Conservation (phyloP, 192 early-diverging fungal species). For the Umbelopsis vinacea region DNA sequence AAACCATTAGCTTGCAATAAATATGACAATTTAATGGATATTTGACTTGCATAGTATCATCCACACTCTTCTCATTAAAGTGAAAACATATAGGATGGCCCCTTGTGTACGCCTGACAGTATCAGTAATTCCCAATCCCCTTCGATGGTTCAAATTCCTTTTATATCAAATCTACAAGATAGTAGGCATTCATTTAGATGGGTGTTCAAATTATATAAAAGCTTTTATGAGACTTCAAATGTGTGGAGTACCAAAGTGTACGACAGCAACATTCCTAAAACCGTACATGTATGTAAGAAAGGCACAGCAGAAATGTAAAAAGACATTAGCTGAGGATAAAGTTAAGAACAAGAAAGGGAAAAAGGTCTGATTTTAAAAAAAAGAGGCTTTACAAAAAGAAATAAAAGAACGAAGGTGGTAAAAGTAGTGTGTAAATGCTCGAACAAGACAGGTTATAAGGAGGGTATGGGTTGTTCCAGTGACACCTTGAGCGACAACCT, state of each 20-base stretch:
- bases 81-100: too few species aligned
- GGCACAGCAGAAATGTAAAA: neutral
- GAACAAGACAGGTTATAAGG: conserved; percentile 15
- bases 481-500: neutral
- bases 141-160: too few species aligned
- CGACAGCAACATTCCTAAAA: neutral
- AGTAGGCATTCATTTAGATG: too few species aligned
- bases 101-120: too few species aligned
- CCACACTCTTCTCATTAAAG: too few species aligned
- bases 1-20: neutral
- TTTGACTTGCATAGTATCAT: too few species aligned
- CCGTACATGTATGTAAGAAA: conserved; percentile 20
- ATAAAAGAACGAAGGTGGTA: neutral
- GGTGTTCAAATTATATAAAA: neutral
- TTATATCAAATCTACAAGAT: too few species aligned
- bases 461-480: conserved; percentile 16
- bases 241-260: neutral
- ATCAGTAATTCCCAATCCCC: too few species aligned
- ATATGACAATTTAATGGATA: neutral
- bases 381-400: conserved; percentile 13
- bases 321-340: conserved; percentile 17
- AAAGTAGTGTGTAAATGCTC: neutral
- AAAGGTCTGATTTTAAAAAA: neutral
- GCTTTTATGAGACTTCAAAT: neutral
- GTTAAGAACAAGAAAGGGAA: conserved; percentile 1